These are phyloP conservation scores for Penicillium sp. DNA, from an alignment of 2,329 filamentous ascomycete species.

Conservation along the genomic window DNA sequence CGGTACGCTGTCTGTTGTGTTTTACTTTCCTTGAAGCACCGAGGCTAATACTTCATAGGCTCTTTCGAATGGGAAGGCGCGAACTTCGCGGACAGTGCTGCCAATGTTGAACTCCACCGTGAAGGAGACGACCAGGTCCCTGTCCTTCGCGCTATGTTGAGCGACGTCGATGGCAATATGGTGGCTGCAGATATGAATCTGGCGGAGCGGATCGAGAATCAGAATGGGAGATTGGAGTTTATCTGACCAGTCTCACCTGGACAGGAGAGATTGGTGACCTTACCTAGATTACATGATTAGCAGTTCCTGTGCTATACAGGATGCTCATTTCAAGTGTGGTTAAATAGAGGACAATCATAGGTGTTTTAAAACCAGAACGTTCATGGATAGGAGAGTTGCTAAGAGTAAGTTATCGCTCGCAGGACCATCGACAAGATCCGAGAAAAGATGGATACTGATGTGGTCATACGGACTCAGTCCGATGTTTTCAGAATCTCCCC, in stretches of 20 bases:
- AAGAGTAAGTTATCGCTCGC: too few species aligned
- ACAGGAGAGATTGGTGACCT: too few species aligned
- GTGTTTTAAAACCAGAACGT: too few species aligned
- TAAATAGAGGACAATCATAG: background rate
- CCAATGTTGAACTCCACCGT: conserved; percentile 43
- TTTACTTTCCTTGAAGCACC: background rate
- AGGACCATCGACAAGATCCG: too few species aligned
- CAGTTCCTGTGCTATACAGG: background rate
- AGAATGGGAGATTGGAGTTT: conserved; percentile 46
- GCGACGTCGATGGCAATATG: conserved; percentile 42
- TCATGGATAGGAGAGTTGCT: too few species aligned
- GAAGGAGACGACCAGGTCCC: conserved; percentile 51
- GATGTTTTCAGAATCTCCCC: too few species aligned
- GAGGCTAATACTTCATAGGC: conserved; percentile 26
- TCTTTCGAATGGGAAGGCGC: conserved; percentile 46
- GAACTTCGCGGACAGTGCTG: conserved; percentile 46
- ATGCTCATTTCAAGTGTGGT: background rate
- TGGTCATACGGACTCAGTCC: too few species aligned
- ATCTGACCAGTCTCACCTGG: background rate
- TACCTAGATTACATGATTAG: background rate
- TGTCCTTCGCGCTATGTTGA: conserved; percentile 51
- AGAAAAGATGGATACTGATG: too few species aligned
- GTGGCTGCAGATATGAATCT: conserved; percentile 52
- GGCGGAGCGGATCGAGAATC: conserved; percentile 52
- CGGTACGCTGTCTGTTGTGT: conserved; percentile 31